A percentile compares a stretch with the other conserved stretches of the same genome.
These are phyloP conservation scores for Flueggea neowawraea DNA, from an alignment of 441 rosid genomes.

Conservation along the genomic window DNA sequence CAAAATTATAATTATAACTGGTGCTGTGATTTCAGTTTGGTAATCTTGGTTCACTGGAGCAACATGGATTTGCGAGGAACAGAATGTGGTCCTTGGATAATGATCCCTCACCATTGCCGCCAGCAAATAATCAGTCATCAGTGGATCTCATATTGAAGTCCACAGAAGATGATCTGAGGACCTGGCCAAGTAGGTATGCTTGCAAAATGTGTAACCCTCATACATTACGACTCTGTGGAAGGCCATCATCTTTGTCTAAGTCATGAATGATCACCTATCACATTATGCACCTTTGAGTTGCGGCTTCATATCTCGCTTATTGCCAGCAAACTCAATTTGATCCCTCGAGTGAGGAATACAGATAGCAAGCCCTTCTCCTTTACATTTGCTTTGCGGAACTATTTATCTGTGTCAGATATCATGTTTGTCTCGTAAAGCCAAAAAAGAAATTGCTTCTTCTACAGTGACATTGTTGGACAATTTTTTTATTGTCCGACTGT, in stretches of 20 bases:
- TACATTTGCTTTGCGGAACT: slow-evolving; percentile 89
- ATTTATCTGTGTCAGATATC: slow-evolving; percentile 88
- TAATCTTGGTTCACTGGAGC: slow-evolving; percentile 61
- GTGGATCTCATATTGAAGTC: slow-evolving; percentile 77
- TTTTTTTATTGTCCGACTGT: slow-evolving; percentile 14
- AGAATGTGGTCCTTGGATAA: slow-evolving; percentile 77
- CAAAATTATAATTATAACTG: slow-evolving; percentile 9
- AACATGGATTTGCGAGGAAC: slow-evolving; percentile 95
- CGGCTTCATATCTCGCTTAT: slow-evolving; percentile 78
- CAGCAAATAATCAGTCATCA: slow-evolving; percentile 40
- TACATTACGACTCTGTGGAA: slow-evolving; percentile 5
- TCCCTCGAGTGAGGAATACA: slow-evolving; percentile 87
- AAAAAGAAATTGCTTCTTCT: slow-evolving; percentile 11
- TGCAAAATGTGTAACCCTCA: slow-evolving; percentile 4
- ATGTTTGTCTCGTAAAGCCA: slow-evolving; percentile 42
- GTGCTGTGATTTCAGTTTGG: slow-evolving; percentile 54
- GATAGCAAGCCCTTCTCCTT: slow-evolving; percentile 87
- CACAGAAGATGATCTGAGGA: slow-evolving; percentile 82
- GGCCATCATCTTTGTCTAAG: slow-evolving; percentile 1
- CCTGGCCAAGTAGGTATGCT: slow-evolving; percentile 81
- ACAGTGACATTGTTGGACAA: slow-evolving; percentile 1
- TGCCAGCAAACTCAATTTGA: slow-evolving; percentile 75
- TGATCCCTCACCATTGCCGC: slow-evolving; percentile 65
- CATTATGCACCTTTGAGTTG: slow-evolving; percentile 70
- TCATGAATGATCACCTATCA: slow-evolving; percentile 6